A percentile compares a stretch with the other conserved stretches of the same genome.
These are phyloP conservation scores for Eucalyptus curtisii DNA, from an alignment of 345 rosid genomes.

Conservation along the genomic window DNA sequence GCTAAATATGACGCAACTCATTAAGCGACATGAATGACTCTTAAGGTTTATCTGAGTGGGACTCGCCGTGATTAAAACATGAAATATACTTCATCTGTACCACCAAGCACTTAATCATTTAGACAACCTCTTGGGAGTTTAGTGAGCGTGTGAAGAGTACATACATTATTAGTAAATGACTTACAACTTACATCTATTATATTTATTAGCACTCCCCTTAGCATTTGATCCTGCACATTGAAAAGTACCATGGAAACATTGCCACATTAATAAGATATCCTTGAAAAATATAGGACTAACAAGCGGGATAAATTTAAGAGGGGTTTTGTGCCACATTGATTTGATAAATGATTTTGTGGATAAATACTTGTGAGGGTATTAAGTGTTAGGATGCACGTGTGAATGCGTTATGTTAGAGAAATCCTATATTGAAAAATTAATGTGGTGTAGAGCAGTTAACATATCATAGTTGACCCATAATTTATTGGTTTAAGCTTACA, in stretches of 20 bases:
- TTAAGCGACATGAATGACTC: neutral
- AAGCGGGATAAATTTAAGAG: neutral
- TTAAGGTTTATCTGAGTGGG: neutral
- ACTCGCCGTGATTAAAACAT: neutral
- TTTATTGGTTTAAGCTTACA: too few species aligned
- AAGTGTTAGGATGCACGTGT: neutral
- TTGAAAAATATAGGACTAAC: neutral
- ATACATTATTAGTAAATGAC: neutral
- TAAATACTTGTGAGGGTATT: neutral
- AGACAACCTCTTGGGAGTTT: neutral
- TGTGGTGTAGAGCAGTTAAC: neutral
- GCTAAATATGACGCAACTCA: neutral
- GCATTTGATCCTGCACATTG: neutral
- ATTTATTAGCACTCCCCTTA: neutral
- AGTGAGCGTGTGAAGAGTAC: neutral
- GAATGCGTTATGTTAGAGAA: neutral
- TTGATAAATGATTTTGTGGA: neutral
- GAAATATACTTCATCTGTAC: neutral
- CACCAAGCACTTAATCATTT: neutral
- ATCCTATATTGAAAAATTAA: neutral
- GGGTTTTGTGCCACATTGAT: neutral
- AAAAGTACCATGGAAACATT: neutral
- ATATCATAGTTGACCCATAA: neutral
- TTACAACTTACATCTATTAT: neutral
- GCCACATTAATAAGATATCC: neutral